Base-by-base conservation (phyloP, 2,329 filamentous ascomycete genomes). In the Neodidymelliopsis sp. region DNA sequence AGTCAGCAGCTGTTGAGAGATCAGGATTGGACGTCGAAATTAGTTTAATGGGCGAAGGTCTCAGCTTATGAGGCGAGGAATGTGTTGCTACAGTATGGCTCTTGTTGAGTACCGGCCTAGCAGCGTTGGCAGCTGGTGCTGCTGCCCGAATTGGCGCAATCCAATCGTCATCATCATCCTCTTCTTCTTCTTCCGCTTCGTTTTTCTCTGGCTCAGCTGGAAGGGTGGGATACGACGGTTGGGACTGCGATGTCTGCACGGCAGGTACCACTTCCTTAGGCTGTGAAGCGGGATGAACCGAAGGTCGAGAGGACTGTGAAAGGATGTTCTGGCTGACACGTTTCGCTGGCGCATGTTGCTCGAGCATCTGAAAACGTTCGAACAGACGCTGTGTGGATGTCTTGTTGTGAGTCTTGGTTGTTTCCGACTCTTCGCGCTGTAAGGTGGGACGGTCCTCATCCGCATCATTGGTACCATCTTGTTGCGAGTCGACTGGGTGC, bases 351-450 rank as follows among this genome's bases (percentile, higher is more conserved):
- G 67, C 70, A 35, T 65, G 79, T 70, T 52, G 81, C 75, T 72
- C 86, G 79, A 88, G 79, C 79, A 86, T 83, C 54, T 86, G 96
- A 62, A 99, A 97, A 62, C 92, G 91, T 63, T 97, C 93, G 58
- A 96, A 91, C 12, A 99, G 79, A 31, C 90, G 82, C 71, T 97
- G 92, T 0, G 94, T 96, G n/a, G 94, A 95, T 0, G 91, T 92
- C 70, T 95, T 95, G 73, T 86, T 91, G 65, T 93, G 87, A 2
- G 81, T 72, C 59, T 80, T 82, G 5, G 81, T 79, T 22, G 79
- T 78, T 31, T 81, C 81, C 1, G 77, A 75, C 18, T 84, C 80
- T 23, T 77, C 65, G 34, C 60, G 62, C 13, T 71, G 63, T 4
- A 76, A 67, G 19, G 57, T 57, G 43, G 63, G 63, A 24, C 57